Base-by-base conservation (phyloP, 2,329 filamentous ascomycete genomes). In the Trichothecium sympodiale region DNA sequence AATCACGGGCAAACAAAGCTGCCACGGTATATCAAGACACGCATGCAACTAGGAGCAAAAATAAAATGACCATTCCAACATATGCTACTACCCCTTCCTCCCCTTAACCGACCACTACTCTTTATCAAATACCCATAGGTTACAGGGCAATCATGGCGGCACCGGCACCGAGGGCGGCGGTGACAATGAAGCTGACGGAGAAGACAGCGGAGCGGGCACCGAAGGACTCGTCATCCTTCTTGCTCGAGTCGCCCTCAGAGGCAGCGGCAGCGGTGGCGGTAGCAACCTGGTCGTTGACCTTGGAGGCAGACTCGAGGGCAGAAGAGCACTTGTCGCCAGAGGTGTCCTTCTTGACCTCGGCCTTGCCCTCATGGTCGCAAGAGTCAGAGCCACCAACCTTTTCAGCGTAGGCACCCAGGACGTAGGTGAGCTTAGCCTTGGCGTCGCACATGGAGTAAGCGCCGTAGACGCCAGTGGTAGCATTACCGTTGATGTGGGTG, bases 391-490 rank as follows among this genome's bases (percentile, higher is more conserved):
- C 58, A 42, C 65, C 65, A 46, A 68, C 62, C 51, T 78, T 67
- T 46, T 67, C 54, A 65, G 82, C 83, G 69, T 88, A 89, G 47
- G 74, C 61, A 63, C 88, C 76, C 46, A 88, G 71, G 33, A 77
- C 80, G 55, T 74, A 87, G 39, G 74, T 74, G 29, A 93, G 74
- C 69, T 87, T 74, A 60, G 84, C 69, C 46, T 69, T 67, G 49
- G 73, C 52, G 46, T 68, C 66, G 67, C 84, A 93, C 77, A 86
- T 85, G 58, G 76, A 74, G 67, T 83, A 86, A 33, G 81, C 73
- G 47, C 84, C 84, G 57, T 83, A 91, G 41, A 69, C 62, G 50
- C 82, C 84, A 15, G 66, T 71, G 40, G 70, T 74, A 35, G 71
- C 71, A 59, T 88, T 81, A 46, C 68, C 69, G 43, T 60, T 64